Base-by-base conservation (phyloP, 441 rosid species). In the Populus hybrid region DNA sequence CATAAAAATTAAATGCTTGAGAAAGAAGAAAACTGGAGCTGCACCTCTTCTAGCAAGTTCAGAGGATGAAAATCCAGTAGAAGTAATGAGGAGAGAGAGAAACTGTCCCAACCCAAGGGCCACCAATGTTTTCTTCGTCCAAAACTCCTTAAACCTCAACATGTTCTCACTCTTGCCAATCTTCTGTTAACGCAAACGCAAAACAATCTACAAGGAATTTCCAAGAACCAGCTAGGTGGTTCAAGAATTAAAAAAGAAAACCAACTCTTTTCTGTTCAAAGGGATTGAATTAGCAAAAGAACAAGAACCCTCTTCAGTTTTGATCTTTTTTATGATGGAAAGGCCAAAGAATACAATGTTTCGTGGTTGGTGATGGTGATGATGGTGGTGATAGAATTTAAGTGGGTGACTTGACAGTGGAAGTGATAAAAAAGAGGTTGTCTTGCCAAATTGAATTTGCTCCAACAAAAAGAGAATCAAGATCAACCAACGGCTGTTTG, bases 21-120 rank as follows among this genome's bases (percentile, higher is more conserved):
- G 12, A 79, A 50, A 75, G 74, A 78, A 65, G 23, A 53, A 30
- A 18, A 53, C 61, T 16, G 61, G 61, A 53, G n/a, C n/a, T 53
- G 18, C 46, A 90, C 96, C 91, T 88, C 75, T 84, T 79, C 82
- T 92, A 35, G 93, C 87, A 12, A 92, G 89, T 64, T 92, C 89
- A 75, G 87, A 84, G 28, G 97, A 90, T 8, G 93, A 73, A 63
- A 90, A 90, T 28, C 89, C 93, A 61, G 93, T 92, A 46, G 97
- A 87, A 81, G 94, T 89, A 23, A 92, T 89, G 68, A 92, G 87
- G 75, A 92, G 87, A 9, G 94, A 92, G 40, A 92, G 89, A 80
- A 92, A 90, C 83, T 92, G 94, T 5, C 97, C 97, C 81, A 92
- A 76, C 20, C 81, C 93, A 82, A 92, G 94, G 67, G 89, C 97